Evolutionary conservation across 345 rosid genomes (phyloP), one percentile per base, ranked within the genome.

Genomic region (Pseudoturritis turrita): DNA sequence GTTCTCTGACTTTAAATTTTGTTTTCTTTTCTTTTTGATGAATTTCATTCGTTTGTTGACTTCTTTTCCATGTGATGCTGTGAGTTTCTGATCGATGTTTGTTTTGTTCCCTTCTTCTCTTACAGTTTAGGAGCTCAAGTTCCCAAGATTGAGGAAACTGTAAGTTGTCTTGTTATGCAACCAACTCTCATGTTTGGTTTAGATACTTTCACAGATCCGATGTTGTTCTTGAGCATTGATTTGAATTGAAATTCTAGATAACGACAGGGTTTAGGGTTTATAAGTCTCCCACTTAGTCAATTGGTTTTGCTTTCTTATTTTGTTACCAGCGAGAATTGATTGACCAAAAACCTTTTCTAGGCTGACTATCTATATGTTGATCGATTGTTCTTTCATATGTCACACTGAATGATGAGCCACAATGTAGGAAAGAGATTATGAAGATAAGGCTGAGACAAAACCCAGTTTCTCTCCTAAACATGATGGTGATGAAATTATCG

Each of bases 91-190:
- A 74, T 59, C 22, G 37, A 45, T 78, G 45, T 57, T 35, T 61
- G 58, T 47, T 67, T 33, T 7, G 1, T 33, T 25, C 57, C 7
- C 9, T 18, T 35, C 3, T 46, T 43, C 51, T 62, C 18, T 3
- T 83, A 67, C 85, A 90, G 96, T 77, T 79, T 92, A 39, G 93
- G 89, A 69, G 96, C 87, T 74, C 87, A 78, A 68, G 57, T 92
- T 72, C 93, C 98, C 0, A 73, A 83, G 37, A 57, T 70, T 26
- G 65, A 66, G 43, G 65, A 78, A 39, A 28, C 88, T 79, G 96
- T 87, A 72, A 82, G 89, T 73, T 40, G 44, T 51, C 14, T 57
- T 11, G 17, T 36, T 31, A 26, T 19, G 35, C n/a, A 59, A 17
- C 25, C n/a, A 59, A 17, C 25, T 61, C 65, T 9, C 21, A 17